Base-by-base conservation (phyloP, 495 filamentous ascomycete species). In the Darksidea phi region DNA sequence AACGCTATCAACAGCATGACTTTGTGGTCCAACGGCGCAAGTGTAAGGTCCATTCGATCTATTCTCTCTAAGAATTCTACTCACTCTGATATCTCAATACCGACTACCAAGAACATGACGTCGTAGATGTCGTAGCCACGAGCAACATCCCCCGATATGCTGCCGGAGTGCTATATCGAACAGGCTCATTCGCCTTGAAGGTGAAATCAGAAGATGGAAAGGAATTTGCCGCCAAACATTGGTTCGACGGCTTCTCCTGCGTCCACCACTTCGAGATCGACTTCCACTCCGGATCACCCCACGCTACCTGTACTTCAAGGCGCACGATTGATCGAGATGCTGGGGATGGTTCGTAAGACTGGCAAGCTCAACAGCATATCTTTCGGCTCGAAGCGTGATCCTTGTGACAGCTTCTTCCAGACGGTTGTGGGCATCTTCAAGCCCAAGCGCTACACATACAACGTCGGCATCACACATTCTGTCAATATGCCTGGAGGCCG, bases 191-290 rank as follows among this genome's bases (percentile, higher is more conserved):
- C 84, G 87, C n/a, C 83, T 91, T 91, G 59, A 80, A 80, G 57
- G 68, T 88, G 7, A 72, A 84, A 43, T 78, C 78, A 15, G 79
- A 83, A 15, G 72, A 80, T 0, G 82, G 80, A 28, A 78, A 78
- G 1, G 81, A 79, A 0, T 82, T 82, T 63, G 71, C 75, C 25
- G 73, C 82, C 7, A 80, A 73, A 0, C 89, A 94, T 67, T 94
- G 89, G 89, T 92, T 94, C 56, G 89, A 94, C 68, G 87, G 87
- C 10, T 83, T 91, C 90, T 67, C 82, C 80, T 13, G 91, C 90
- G 74, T 79, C 86, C 59, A 84, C 64, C 81, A 83, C 13, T 92
- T 94, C 73, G 78, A 88, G 57, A 84, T 92, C 32, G 56, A 64
- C 36, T 54, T 53, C 56, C 32, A 32, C 21, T 43, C 66, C 3